Evolutionary conservation across 352 stramenopile species (phyloP), one percentile per base, ranked within the genome.

Genomic region (Pythium rishiriense): DNA sequence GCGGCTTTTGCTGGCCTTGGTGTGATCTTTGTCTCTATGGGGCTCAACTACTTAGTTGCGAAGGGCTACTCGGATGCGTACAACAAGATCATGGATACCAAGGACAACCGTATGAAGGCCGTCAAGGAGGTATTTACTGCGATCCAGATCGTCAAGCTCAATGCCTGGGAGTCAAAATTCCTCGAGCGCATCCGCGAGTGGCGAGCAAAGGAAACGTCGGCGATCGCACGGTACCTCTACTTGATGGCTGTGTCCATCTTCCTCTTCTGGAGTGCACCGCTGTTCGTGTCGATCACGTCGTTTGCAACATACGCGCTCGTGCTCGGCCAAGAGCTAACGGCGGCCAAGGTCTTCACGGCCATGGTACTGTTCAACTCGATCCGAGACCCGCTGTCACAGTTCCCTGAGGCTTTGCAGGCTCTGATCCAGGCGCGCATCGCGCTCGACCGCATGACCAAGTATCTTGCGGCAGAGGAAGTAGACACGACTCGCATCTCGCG

Each of bases 111-210:
- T 26, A 77, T 81, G 68, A 81, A 78, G 53, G 58, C 64, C 14
- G 49, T 84, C 14, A 79, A 81, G 25, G 73, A 87, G 46, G 48
- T 81, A 1, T 74, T 80, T 47, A 55, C 57, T 15, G 68, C 73
- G 11, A 96, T 97, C 60, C 81, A 90, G 31, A 86, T 97, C 57
- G 85, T 97, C 72, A 98, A 98, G 73, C 93, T 96, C 57, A 95
- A 96, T 69, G 85, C 85, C 12, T 98, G 87, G 87, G 91, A 98
- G 57, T 33, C 55, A 22, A 81, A 84, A 8, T 93, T 95, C 71
- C 65, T 73, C 26, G 83, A 80, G 15, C 78, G 91, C 47, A 83
- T 98, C 21, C 63, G 64, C 19, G 25, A 66, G 31, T 53, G 87
- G 14, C 76, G 91, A 25, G 60, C 76, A n/a, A 75, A 78, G 22